Conservation (phyloP, 176 grass and related monocot genomes). For the Oryza glumipatula region DNA sequence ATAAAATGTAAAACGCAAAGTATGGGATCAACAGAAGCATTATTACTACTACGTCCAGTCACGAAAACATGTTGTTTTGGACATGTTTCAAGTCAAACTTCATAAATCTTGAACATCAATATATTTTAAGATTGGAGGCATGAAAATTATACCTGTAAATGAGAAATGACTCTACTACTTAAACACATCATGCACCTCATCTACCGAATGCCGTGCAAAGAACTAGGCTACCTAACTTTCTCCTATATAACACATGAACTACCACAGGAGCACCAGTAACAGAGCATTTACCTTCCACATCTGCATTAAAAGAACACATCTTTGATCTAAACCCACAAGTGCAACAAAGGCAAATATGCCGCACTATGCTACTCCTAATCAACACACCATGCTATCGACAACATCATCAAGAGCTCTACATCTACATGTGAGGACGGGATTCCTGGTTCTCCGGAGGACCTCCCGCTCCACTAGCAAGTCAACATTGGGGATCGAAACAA, state of each 20-base stretch:
- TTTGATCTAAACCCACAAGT: background rate
- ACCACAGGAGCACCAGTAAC: background rate
- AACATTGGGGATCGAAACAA: background rate
- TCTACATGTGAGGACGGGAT: background rate
- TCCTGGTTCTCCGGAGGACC: background rate
- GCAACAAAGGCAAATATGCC: background rate
- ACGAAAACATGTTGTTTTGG: no score
- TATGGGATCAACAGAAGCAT: background rate
- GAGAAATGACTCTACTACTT: no score
- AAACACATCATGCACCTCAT: no score
- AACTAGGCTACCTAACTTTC: background rate
- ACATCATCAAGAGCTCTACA: no score
- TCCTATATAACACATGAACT: background rate
- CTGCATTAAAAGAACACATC: background rate
- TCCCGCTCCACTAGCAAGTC: background rate
- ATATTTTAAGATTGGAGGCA: no score
- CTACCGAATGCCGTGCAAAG: background rate
- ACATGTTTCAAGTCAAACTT: no score
- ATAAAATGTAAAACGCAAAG: background rate
- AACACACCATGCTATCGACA: no score
- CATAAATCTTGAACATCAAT: no score
- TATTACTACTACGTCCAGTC: background rate
- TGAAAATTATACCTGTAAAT: no score
- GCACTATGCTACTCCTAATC: no score
- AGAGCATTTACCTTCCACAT: background rate